A percentile compares a stretch with the other conserved stretches of the same genome.
Evolutionary conservation across 345 rosid species (phyloP).

Genomic region (Acer campestre): DNA sequence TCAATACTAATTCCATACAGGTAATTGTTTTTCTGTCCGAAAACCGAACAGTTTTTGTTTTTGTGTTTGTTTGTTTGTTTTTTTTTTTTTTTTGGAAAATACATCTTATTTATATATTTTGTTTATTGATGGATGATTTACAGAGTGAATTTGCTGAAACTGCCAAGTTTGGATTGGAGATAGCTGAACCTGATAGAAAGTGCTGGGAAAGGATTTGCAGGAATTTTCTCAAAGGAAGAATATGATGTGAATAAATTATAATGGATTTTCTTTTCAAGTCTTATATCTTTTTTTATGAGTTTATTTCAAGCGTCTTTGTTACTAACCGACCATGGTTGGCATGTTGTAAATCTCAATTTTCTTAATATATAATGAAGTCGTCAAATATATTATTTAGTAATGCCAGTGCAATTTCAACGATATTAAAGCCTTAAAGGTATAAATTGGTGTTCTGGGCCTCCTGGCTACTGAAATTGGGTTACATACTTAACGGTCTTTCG

Average conservation of each 20-base stretch:
- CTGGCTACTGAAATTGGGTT: too few species aligned
- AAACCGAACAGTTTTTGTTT: too few species aligned
- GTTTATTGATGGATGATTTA: not conserved
- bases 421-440: too few species aligned
- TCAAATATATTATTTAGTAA: too few species aligned
- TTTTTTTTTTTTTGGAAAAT: too few species aligned
- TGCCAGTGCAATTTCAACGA: too few species aligned
- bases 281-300: too few species aligned
- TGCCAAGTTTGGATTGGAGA: conserved; percentile 47
- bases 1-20: conserved; percentile 48
- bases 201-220: conserved; percentile 63
- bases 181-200: conserved; percentile 55
- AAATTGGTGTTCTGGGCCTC: too few species aligned
- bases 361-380: not conserved
- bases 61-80: too few species aligned
- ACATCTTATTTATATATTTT: too few species aligned
- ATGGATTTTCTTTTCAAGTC: not conserved
- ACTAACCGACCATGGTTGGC: too few species aligned
- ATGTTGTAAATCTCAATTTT: not conserved
- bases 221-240: conserved; percentile 51
- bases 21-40: conserved; percentile 21
- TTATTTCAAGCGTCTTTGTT: not conserved
- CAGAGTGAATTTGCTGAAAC: conserved; percentile 54
- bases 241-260: not conserved
- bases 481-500: too few species aligned